These are phyloP conservation scores for Cordyceps farinosa DNA, from an alignment of 2,329 filamentous ascomycete species.

Conservation along the genomic window DNA sequence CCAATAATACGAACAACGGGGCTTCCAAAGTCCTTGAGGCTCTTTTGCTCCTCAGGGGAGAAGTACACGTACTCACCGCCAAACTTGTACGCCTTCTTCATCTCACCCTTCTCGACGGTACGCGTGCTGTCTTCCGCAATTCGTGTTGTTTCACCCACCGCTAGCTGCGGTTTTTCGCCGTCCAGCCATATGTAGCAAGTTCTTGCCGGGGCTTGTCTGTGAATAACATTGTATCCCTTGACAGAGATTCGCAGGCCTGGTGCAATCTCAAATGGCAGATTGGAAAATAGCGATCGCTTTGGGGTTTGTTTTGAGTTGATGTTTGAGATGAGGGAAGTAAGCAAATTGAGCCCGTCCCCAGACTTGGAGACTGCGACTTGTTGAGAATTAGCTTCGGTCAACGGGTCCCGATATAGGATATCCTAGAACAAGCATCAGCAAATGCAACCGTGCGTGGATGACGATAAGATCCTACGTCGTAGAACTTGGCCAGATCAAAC, in stretches of 20 bases:
- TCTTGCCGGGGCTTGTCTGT: constrained; percentile 74
- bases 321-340: constrained; percentile 77
- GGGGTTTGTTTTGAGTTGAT: constrained; percentile 88
- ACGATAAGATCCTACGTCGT: constrained; percentile 60
- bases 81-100: constrained; percentile 93
- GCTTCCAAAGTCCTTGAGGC: constrained; percentile 74
- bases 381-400: constrained; percentile 58
- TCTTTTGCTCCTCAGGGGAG: constrained; percentile 74
- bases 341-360: constrained; percentile 71
- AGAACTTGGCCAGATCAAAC: constrained; percentile 85
- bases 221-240: constrained; percentile 87
- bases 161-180: constrained; percentile 82
- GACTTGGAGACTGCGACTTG: constrained; percentile 62
- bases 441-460: not conserved
- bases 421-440: constrained; percentile 50
- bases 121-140: constrained; percentile 75
- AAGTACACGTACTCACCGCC: constrained; percentile 88
- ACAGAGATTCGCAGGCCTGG: constrained; percentile 83
- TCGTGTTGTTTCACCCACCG: constrained; percentile 66
- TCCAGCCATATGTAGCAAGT: constrained; percentile 86
- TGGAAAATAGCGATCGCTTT: constrained; percentile 81
- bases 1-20: constrained; percentile 85
- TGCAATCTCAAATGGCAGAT: constrained; percentile 81
- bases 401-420: constrained; percentile 79
- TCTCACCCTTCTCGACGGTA: constrained; percentile 73